Percentiles rank a stretch among this genome's conserved stretches.
Conservation (phyloP, 73 alveolate genomes). For the Breviolum minutum region DNA sequence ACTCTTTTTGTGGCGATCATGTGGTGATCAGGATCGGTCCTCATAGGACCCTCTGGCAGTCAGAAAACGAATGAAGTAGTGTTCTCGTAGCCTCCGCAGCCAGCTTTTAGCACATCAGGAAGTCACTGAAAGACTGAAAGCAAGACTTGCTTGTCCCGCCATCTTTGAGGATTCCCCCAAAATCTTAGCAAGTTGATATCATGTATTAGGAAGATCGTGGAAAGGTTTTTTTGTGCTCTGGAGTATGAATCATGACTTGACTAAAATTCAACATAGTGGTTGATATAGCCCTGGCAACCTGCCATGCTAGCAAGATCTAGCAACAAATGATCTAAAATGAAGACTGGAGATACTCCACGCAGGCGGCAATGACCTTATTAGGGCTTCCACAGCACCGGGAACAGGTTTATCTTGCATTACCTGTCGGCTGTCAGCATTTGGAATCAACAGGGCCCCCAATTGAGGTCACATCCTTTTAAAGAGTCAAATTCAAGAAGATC, state of each 20-base stretch:
- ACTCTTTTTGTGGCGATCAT: background rate
- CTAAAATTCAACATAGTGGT: too few relatives aligned
- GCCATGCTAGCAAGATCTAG: too few relatives aligned
- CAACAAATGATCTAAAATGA: too few relatives aligned
- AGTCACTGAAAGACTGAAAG: too few relatives aligned
- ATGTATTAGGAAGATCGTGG: too few relatives aligned
- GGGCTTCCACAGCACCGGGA: conserved; percentile 71
- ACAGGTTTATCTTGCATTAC: conserved; percentile 37
- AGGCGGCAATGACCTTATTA: background rate
- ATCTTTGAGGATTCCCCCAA: background rate
- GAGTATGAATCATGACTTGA: background rate
- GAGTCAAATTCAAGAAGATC: background rate
- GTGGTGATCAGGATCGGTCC: background rate
- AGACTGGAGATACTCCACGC: too few relatives aligned
- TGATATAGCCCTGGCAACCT: too few relatives aligned
- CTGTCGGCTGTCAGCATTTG: background rate
- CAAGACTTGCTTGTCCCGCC: too few relatives aligned
- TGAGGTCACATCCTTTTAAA: background rate
- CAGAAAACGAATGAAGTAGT: conserved; percentile 62
- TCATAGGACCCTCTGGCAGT: conserved; percentile 66
- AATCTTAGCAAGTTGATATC: background rate
- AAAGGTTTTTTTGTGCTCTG: background rate
- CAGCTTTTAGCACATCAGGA: background rate
- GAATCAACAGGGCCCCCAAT: too few relatives aligned
- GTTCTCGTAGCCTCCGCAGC: conserved; percentile 23